Evolutionary conservation across 176 grass and related monocot genomes (phyloP).

Genomic region (Rhipidocladum racemiflorum): DNA sequence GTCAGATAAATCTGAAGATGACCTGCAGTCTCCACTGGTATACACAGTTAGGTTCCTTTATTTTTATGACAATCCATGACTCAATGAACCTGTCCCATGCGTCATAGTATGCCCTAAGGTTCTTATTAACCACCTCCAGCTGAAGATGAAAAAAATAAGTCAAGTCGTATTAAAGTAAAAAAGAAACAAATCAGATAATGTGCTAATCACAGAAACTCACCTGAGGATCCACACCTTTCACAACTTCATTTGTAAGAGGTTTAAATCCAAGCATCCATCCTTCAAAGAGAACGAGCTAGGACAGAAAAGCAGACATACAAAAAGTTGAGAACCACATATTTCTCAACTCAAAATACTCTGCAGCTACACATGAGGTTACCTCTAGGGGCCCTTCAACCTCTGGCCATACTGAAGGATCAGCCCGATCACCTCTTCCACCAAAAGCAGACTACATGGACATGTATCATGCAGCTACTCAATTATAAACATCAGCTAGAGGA

Average conservation of each 20-base stretch:
- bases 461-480: slow-evolving; percentile 31
- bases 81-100: slow-evolving; percentile 93
- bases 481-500: slow-evolving; percentile 21
- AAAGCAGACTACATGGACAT: slow-evolving; percentile 80
- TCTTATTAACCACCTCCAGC: slow-evolving; percentile 91
- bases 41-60: slow-evolving; percentile 82
- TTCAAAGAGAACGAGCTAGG: slow-evolving; percentile 94
- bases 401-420: slow-evolving; percentile 83
- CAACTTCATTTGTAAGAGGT: slow-evolving; percentile 85
- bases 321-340: slow-evolving; percentile 17
- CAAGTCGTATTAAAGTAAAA: slow-evolving; percentile 14
- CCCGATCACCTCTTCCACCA: slow-evolving; percentile 91
- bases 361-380: slow-evolving; percentile 37
- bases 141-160: slow-evolving; percentile 38
- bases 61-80: slow-evolving; percentile 98
- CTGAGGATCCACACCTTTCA: slow-evolving; percentile 81
- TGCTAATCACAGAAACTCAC: slow-evolving; percentile 33
- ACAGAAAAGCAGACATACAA: slow-evolving; percentile 24
- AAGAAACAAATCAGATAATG: slow-evolving; percentile 15
- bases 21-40: slow-evolving; percentile 94
- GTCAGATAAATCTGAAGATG: slow-evolving; percentile 22
- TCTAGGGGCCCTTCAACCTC: slow-evolving; percentile 88
- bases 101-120: slow-evolving; percentile 80
- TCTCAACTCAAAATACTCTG: slow-evolving; percentile 7
- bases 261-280: slow-evolving; percentile 99